Evolutionary conservation across 192 early-diverging fungal species (phyloP), one percentile per base, ranked within the genome.

Genomic region (Entomortierella beljakovae): DNA sequence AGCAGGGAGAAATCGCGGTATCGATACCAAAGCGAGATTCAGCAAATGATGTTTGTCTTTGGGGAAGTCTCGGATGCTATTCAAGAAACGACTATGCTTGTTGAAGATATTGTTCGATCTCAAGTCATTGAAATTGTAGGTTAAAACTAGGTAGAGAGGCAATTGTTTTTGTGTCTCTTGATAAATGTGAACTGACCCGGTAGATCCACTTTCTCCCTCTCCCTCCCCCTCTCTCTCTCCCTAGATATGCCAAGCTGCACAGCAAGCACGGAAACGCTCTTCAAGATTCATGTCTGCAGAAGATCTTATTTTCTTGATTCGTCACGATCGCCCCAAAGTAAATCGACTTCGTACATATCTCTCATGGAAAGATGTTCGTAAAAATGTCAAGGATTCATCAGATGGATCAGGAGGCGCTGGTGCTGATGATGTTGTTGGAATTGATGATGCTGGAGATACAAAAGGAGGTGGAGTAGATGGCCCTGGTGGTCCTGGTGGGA

Each of bases 21-120:
- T 60, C 66, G 82, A 35, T 94, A 94, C 72, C 86, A 88, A 34
- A 90, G 85, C 26, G 95, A 96, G 80, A 96, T 96, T 66, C 90
- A 93, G 79, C 93, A 97, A 87, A 99, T 99, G 97, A 99, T 99
- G 98, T 99, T 96, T 87, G 98, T 98, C 32, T 95, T 95, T 88
- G 97, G 97, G 37, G 97, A 99, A 71, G 93, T 97, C 40, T 82
- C 88, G 34, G 96, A 97, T 76, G 94, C 98, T 34, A 85, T 92
- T 25, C 86, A 88, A 1, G 98, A 98, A 50, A 97, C 97, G 0
- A 93, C 93, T 20, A 86, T 88, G 65, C 87, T 99, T 8, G 95
- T 98, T 2, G 98, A 99, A 73, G 98, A 99, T 68, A 96, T 99
- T 80, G 94, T 96, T 25, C 87, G 94, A 32, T 92, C 95, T 11